Evolutionary conservation across 805 yeast genomes (phyloP).

Genomic region (Candida coleopterorum): DNA sequence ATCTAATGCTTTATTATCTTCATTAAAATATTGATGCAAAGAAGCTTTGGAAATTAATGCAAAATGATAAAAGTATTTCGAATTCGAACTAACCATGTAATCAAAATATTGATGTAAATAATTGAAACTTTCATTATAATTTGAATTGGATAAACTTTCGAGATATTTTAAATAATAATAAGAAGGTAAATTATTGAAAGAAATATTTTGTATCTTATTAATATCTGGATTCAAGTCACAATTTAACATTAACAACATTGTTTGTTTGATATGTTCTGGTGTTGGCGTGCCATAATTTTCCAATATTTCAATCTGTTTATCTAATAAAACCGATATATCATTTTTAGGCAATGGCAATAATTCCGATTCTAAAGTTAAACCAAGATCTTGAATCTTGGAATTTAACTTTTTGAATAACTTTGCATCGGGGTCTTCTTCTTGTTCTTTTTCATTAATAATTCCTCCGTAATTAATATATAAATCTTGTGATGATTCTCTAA

Average conservation of each 20-base stretch:
- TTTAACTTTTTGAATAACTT: slow-evolving; percentile 14
- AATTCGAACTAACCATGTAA: slow-evolving; percentile 65
- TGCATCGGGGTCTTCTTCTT: slow-evolving; percentile 9
- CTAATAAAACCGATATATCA: slow-evolving; percentile 46
- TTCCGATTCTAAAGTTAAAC: slow-evolving; percentile 9
- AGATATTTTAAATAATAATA: slow-evolving; percentile 57
- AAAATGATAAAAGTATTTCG: slow-evolving; percentile 66
- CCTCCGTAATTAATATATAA: slow-evolving; percentile 15
- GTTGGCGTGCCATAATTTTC: slow-evolving; percentile 50
- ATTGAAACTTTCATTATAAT: slow-evolving; percentile 54
- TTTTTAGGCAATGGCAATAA: slow-evolving; percentile 43
- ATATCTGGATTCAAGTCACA: slow-evolving; percentile 29
- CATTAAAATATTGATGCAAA: slow-evolving; percentile 63
- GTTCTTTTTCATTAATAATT: slow-evolving; percentile 1
- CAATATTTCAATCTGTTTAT: slow-evolving; percentile 48
- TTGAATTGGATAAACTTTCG: slow-evolving; percentile 52
- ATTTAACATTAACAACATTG: slow-evolving; percentile 44
- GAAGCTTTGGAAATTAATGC: slow-evolving; percentile 71
- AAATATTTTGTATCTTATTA: slow-evolving; percentile 27
- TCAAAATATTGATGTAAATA: slow-evolving; percentile 62
- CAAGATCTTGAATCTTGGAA: slow-evolving; percentile 10
- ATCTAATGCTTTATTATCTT: slow-evolving; percentile 62
- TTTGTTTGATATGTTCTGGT: slow-evolving; percentile 37
- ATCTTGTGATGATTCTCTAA: slow-evolving; percentile 23
- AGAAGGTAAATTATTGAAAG: slow-evolving; percentile 27